A percentile compares a stretch with the other conserved stretches of the same genome.
phyloP scores from a whole-genome alignment of 2,329 filamentous ascomycete species.

The Fusarium sarcochroum region DNA sequence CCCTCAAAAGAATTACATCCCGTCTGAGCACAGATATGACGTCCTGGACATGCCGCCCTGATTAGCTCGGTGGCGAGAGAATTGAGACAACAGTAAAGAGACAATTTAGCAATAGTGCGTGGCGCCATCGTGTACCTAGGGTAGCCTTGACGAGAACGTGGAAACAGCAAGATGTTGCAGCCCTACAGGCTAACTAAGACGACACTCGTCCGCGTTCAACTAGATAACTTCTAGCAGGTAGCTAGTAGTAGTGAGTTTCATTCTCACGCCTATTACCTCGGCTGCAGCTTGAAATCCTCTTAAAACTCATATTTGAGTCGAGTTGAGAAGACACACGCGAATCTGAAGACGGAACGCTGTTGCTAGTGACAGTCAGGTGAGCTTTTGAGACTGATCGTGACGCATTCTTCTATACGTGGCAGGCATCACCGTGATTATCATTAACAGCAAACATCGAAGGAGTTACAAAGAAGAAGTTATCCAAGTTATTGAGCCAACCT shows the following conservation, averaged over 20 bases:
- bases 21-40: conserved; percentile 7
- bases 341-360: neutral
- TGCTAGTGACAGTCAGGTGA: neutral
- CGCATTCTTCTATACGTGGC: neutral
- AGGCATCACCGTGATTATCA: neutral
- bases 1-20: neutral
- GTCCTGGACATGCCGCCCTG: neutral
- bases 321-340: neutral
- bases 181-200: conserved; percentile 21
- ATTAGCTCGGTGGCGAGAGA: neutral
- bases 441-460: neutral
- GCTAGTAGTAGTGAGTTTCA: conserved; percentile 27
- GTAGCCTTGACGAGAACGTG: conserved; percentile 22
- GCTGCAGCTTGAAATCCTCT: conserved; percentile 2
- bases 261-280: conserved; percentile 12
- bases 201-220: conserved; percentile 25
- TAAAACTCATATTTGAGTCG: too few species aligned
- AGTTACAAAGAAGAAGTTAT: neutral
- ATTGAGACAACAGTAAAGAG: neutral
- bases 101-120: neutral
- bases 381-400: neutral
- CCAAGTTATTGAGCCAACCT: neutral
- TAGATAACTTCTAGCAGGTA: conserved; percentile 16
- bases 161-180: conserved; percentile 16
- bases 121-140: conserved; percentile 8